Conservation (phyloP, 2,329 filamentous ascomycete genomes). For the Ophiosphaerella korrae region DNA sequence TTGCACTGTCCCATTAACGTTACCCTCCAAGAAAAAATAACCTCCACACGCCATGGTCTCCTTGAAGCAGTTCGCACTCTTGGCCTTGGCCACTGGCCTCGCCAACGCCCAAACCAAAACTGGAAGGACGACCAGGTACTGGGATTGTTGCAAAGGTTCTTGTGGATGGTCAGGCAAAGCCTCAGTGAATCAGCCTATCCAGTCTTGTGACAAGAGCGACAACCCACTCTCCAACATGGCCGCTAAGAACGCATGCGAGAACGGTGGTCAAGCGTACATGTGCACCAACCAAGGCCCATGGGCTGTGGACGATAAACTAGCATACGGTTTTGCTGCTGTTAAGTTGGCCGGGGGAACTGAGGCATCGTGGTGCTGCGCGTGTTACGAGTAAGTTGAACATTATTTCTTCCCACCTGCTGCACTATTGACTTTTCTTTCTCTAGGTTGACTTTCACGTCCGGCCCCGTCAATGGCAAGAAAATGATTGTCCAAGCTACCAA, state of each 20-base stretch:
- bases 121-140: conserved; percentile 45
- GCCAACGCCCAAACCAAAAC: conserved; percentile 34
- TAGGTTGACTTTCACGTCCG: conserved; percentile 62
- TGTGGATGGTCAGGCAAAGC: conserved; percentile 67
- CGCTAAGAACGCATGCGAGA: conserved; percentile 58
- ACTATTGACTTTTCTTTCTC: conserved; percentile 6
- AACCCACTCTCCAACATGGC: conserved; percentile 59
- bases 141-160: conserved; percentile 73
- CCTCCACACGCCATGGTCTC: conserved; percentile 26
- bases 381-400: conserved; percentile 56
- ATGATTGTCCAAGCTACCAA: conserved; percentile 70
- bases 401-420: background rate
- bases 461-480: conserved; percentile 61
- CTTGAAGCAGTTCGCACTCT: conserved; percentile 34
- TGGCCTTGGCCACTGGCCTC: conserved; percentile 32
- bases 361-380: conserved; percentile 67
- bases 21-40: background rate
- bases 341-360: conserved; percentile 61
- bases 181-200: conserved; percentile 57
- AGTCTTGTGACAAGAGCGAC: conserved; percentile 62
- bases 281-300: conserved; percentile 67
- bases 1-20: background rate
- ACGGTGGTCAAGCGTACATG: conserved; percentile 61
- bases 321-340: conserved; percentile 70
- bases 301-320: conserved; percentile 62